A percentile compares a stretch with the other conserved stretches of the same genome.
Conservation (phyloP, 495 filamentous ascomycete species). For the Acidomyces sp. region DNA sequence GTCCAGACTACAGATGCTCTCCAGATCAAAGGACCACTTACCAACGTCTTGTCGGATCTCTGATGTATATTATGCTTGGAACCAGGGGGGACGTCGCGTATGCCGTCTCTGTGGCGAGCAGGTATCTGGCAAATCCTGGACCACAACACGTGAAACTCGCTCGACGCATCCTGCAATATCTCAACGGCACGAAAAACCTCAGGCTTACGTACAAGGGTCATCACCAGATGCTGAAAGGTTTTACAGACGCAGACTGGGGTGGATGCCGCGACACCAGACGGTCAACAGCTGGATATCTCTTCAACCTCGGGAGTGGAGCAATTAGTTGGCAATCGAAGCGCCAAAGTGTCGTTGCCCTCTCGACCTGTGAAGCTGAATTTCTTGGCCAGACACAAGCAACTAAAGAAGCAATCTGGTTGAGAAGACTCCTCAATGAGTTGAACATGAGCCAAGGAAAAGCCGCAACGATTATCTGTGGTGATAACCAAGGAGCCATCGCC, state of each 20-base stretch:
- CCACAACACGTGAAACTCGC: no score
- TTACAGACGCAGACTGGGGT: constrained; percentile 24
- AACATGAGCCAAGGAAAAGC: constrained; percentile 6
- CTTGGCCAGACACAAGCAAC: constrained; percentile 27
- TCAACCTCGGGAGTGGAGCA: constrained; percentile 27
- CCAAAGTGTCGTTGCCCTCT: constrained; percentile 28
- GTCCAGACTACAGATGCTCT: no score
- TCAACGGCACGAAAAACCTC: no score
- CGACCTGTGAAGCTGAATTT: constrained; percentile 32
- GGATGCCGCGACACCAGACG: constrained; percentile 20
- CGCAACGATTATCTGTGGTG: constrained; percentile 7
- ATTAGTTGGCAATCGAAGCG: constrained; percentile 32
- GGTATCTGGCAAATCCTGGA: no score
- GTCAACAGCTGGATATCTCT: constrained; percentile 30
- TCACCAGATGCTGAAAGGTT: no score
- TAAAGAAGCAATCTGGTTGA: constrained; percentile 33
- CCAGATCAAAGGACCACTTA: no score
- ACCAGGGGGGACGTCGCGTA: no score
- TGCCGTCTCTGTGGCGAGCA: no score
- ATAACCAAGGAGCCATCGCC: constrained; percentile 28
- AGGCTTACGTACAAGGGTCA: no score
- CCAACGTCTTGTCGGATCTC: no score
- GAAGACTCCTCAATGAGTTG: constrained; percentile 26
- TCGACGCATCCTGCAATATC: no score
- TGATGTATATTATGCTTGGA: no score